phyloP scores from a whole-genome alignment of 2,329 filamentous ascomycete species.

The Zasmidium angulare region DNA sequence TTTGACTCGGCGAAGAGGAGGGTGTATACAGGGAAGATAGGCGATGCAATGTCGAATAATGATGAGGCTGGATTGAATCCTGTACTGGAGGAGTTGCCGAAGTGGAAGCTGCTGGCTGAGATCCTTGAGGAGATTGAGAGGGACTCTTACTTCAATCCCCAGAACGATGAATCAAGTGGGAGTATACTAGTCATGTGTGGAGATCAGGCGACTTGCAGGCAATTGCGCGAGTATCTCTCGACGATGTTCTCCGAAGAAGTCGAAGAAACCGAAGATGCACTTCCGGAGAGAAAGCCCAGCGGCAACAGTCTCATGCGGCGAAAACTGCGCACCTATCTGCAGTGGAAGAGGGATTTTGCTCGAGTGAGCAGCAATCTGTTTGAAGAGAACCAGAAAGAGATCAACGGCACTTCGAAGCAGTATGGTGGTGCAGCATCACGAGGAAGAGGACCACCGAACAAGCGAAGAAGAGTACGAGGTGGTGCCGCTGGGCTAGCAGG shows the following conservation, averaged over 20 bases:
- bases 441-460: slow-evolving; percentile 73
- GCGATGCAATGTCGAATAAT: slow-evolving; percentile 57
- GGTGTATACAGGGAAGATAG: slow-evolving; percentile 76
- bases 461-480: slow-evolving; percentile 79
- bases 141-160: slow-evolving; percentile 81
- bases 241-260: slow-evolving; percentile 70
- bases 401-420: slow-evolving; percentile 61
- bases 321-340: slow-evolving; percentile 80
- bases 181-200: slow-evolving; percentile 94
- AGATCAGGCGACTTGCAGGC: slow-evolving; percentile 79
- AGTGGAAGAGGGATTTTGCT: slow-evolving; percentile 87
- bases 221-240: slow-evolving; percentile 87
- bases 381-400: slow-evolving; percentile 73
- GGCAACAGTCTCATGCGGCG: slow-evolving; percentile 87
- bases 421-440: slow-evolving; percentile 46
- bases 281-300: slow-evolving; percentile 56
- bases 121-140: slow-evolving; percentile 90
- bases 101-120: slow-evolving; percentile 87
- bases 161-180: slow-evolving; percentile 83
- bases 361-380: slow-evolving; percentile 79
- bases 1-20: slow-evolving; percentile 86
- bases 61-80: slow-evolving; percentile 61
- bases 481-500: slow-evolving; percentile 63
- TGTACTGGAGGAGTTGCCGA: slow-evolving; percentile 89
- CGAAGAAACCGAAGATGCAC: slow-evolving; percentile 52